phyloP scores from a whole-genome alignment of 805 yeast genomes.

The Kluyveromyces lactis region DNA sequence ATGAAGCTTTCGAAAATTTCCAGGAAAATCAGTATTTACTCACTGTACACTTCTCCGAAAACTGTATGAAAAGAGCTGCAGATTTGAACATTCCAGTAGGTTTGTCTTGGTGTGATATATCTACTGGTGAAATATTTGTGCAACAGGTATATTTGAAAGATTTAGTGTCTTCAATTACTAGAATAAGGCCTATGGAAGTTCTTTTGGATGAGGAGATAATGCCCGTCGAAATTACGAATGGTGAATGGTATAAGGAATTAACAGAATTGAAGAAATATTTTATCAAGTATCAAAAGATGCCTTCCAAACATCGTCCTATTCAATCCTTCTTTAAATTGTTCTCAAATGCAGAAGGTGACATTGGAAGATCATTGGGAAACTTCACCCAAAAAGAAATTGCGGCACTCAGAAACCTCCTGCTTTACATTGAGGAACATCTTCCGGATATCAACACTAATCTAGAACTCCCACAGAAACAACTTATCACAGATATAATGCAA shows the following conservation, averaged over 20 bases:
- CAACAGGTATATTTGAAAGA: slow-evolving; percentile 54
- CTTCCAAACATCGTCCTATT: slow-evolving; percentile 34
- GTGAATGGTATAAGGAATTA: slow-evolving; percentile 49
- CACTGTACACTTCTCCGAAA: slow-evolving; percentile 53
- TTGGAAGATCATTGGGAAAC: slow-evolving; percentile 12
- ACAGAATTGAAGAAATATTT: slow-evolving; percentile 53
- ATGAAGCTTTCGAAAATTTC: slow-evolving; percentile 72
- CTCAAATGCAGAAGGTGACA: slow-evolving; percentile 15
- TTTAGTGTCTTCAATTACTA: slow-evolving; percentile 59
- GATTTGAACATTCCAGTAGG: slow-evolving; percentile 45
- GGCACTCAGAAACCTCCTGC: slow-evolving; percentile 54
- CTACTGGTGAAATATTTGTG: slow-evolving; percentile 70
- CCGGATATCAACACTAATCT: slow-evolving; percentile 60
- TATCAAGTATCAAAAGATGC: slow-evolving; percentile 41
- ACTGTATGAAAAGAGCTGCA: slow-evolving; percentile 32
- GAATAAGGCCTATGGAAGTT: slow-evolving; percentile 78
- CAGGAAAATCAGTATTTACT: slow-evolving; percentile 63
- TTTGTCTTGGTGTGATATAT: slow-evolving; percentile 80
- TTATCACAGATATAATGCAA: slow-evolving; percentile 49
- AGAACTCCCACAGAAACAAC: slow-evolving; percentile 55
- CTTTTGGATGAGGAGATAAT: slow-evolving; percentile 44
- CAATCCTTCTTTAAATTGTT: slow-evolving; percentile 35
- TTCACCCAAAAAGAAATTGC: slow-evolving; percentile 43
- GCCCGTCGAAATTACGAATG: slow-evolving; percentile 32
- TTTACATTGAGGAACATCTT: slow-evolving; percentile 64